Evolutionary conservation across 441 rosid species (phyloP), one percentile per base, ranked within the genome.

Genomic region (Corymbia calophylla): DNA sequence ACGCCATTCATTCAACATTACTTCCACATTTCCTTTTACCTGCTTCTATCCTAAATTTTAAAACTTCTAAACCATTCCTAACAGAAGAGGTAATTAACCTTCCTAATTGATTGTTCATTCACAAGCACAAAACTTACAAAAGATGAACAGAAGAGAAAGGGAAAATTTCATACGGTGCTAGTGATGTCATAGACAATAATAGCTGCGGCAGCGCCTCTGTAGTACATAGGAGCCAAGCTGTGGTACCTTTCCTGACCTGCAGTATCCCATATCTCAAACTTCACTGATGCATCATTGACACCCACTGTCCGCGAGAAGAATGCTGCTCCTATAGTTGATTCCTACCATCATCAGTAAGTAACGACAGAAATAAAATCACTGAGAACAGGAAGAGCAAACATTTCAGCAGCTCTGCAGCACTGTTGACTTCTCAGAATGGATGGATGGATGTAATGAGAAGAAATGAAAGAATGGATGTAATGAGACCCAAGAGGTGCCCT

Each of bases 211-310:
- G 95, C 95, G n/a, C 94, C 94, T 89, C 95, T 88, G 91, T 94
- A 94, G 92, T 94, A 94, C 95, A 94, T 94, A 15, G 95, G 95
- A 88, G 95, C 95, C 92, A 94, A 92, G 91, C 94, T 93, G 56
- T 93, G 94, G 91, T 93, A 94, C 87, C 95, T 91, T 89, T 94
- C 94, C 73, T 94, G 95, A 47, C 95, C 95, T 4, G 95, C 95
- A 3, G 94, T 94, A 88, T 94, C 95, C 95, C 95, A 94, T 84
- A 93, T 94, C 93, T 93, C 95, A 88, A 94, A 91, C 92, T 94
- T 94, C 73, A 93, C 93, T 1, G 94, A 92, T 23, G 90, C 94
- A 87, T 94, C 94, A 89, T 93, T 93, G 85, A 93, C 93, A 47
- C 93, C 92, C 89, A 94, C 77, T 31, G 93, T 92, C 73, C 93